Evolutionary conservation across 2,329 filamentous ascomycete genomes (phyloP).

Genomic region (Fusarium pseudograminearum): DNA sequence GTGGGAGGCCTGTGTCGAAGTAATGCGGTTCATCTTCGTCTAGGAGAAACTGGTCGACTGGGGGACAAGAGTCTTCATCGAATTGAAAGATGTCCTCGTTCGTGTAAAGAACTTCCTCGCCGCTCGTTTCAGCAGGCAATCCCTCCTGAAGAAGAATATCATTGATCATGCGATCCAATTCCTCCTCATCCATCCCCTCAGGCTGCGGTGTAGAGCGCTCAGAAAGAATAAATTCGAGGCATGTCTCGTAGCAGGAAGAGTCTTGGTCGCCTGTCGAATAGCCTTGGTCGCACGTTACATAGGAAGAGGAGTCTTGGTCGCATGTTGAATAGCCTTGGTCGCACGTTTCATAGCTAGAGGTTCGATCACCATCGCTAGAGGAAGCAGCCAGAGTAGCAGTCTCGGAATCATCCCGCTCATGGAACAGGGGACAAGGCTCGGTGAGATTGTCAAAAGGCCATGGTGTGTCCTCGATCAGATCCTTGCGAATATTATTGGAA

Average conservation of each 20-base stretch:
- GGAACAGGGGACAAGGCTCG: constrained; percentile 5
- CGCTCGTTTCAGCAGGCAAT: background rate
- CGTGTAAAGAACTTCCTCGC: background rate
- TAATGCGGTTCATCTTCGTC: background rate
- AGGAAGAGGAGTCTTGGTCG: background rate
- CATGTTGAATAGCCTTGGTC: no score
- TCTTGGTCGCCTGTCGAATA: no score
- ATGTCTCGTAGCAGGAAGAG: background rate
- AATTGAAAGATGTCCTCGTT: background rate
- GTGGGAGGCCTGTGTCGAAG: background rate
- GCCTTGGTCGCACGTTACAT: background rate
- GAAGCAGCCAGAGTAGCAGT: background rate
- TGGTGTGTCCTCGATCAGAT: constrained; percentile 4
- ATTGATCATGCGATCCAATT: background rate
- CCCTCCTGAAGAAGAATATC: background rate
- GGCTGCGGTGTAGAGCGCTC: background rate
- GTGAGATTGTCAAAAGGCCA: constrained; percentile 21
- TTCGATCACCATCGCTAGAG: background rate
- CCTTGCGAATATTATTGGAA: constrained; percentile 1
- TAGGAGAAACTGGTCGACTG: background rate
- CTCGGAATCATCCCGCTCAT: background rate
- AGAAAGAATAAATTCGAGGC: background rate
- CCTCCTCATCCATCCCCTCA: background rate
- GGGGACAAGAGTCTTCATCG: background rate
- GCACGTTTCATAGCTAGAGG: background rate